These are phyloP conservation scores for Fusarium foetens DNA, from an alignment of 2,329 filamentous ascomycete genomes.

Conservation along the genomic window DNA sequence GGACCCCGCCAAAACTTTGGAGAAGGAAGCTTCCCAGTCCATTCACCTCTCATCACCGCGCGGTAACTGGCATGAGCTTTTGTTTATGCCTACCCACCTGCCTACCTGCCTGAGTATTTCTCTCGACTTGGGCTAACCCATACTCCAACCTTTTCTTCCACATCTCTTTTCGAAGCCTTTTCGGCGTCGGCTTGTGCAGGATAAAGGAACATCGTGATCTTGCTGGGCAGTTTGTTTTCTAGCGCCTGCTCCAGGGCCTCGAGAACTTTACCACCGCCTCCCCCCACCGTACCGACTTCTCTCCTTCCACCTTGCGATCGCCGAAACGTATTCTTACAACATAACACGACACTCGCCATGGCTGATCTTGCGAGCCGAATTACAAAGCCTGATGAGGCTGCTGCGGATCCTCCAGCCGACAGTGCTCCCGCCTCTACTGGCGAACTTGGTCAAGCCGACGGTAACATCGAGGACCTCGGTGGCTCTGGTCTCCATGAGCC, in stretches of 20 bases:
- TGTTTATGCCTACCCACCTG: constrained; percentile 23
- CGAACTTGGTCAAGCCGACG: constrained; percentile 52
- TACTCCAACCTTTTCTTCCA: background rate
- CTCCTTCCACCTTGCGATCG: constrained; percentile 17
- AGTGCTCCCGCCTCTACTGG: constrained; percentile 32
- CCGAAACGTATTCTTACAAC: constrained; percentile 1
- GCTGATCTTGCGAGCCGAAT: constrained; percentile 63
- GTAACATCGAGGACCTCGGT: constrained; percentile 49
- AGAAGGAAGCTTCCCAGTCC: constrained; percentile 14
- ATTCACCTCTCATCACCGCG: constrained; percentile 1
- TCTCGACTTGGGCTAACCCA: constrained; percentile 9
- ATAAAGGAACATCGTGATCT: constrained; percentile 2
- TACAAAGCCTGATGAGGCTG: constrained; percentile 55
- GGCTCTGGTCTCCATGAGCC: constrained; percentile 73
- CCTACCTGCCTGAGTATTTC: background rate
- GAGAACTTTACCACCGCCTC: constrained; percentile 21
- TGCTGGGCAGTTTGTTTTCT: background rate
- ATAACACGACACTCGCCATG: constrained; percentile 48
- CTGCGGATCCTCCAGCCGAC: constrained; percentile 32
- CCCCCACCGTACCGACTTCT: constrained; percentile 24
- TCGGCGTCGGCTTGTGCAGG: background rate
- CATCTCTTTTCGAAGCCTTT: background rate
- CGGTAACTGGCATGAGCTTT: constrained; percentile 21
- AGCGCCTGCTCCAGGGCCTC: constrained; percentile 20
- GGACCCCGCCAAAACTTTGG: constrained; percentile 48